phyloP scores from a whole-genome alignment of 352 stramenopile genomes.

The Plasmopara muralis region DNA sequence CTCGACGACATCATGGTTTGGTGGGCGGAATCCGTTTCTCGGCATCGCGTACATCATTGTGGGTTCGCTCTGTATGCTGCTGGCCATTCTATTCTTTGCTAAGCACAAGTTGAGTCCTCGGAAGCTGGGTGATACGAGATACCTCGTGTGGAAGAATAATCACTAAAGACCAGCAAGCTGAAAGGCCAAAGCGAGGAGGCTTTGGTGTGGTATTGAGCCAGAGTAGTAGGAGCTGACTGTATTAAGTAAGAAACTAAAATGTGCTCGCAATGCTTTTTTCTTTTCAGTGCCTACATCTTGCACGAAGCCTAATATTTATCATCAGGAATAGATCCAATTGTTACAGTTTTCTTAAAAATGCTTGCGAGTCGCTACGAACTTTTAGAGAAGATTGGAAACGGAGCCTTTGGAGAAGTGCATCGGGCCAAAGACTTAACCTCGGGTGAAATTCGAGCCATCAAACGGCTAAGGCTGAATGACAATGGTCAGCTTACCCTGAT shows the following conservation, averaged over 20 bases:
- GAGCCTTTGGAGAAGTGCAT: constrained; percentile 66
- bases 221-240: background rate
- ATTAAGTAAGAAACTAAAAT: constrained; percentile 14
- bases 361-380: constrained; percentile 48
- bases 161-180: constrained; percentile 39
- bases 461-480: constrained; percentile 50
- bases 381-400: constrained; percentile 57
- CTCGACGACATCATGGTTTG: constrained; percentile 94
- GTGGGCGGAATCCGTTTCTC: constrained; percentile 95
- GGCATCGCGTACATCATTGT: constrained; percentile 95
- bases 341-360: constrained; percentile 10
- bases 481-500: constrained; percentile 39
- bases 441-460: constrained; percentile 44
- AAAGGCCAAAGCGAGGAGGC: background rate
- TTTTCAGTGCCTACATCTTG: too few relatives aligned
- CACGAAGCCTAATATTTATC: too few relatives aligned
- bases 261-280: constrained; percentile 3
- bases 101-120: constrained; percentile 94
- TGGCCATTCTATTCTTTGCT: constrained; percentile 92
- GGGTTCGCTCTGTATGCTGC: constrained; percentile 89
- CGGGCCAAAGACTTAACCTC: constrained; percentile 35
- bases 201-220: background rate
- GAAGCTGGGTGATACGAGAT: constrained; percentile 92
- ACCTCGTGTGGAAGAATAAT: constrained; percentile 96
- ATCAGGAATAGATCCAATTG: too few relatives aligned